Percentiles rank a stretch among this genome's conserved stretches.
phyloP scores from a whole-genome alignment of 192 early-diverging fungal genomes.

The Rhizophagus prolifer region DNA sequence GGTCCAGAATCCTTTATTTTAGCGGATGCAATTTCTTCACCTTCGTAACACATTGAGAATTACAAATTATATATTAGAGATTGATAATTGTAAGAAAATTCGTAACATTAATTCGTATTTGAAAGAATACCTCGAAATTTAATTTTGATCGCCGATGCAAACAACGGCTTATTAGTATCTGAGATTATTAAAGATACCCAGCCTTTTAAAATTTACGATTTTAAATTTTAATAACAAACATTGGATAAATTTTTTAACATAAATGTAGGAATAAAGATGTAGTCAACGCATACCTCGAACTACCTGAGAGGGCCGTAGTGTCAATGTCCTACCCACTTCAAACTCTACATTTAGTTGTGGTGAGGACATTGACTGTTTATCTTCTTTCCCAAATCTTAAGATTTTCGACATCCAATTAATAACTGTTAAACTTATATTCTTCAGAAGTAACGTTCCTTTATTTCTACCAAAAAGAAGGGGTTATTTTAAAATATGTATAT shows the following conservation, averaged over 20 bases:
- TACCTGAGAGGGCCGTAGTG: slow-evolving; percentile 8
- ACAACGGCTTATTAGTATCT: not conserved
- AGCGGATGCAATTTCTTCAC: not conserved
- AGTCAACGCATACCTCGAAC: slow-evolving; percentile 17
- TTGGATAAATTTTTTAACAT: not conserved
- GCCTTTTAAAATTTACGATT: not conserved
- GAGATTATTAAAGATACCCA: not conserved
- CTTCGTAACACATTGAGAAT: not conserved
- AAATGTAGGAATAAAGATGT: too few species aligned
- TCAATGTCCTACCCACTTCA: slow-evolving; percentile 12
- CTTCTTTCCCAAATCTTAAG: not conserved
- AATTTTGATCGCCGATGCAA: slow-evolving; percentile 7
- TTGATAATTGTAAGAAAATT: not conserved
- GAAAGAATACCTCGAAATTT: slow-evolving; percentile 4
- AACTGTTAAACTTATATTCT: not conserved
- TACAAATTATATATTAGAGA: not conserved
- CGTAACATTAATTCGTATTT: not conserved
- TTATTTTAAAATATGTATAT: too few species aligned
- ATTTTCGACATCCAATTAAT: not conserved
- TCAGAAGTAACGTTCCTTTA: too few species aligned
- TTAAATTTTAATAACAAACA: not conserved
- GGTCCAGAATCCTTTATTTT: not conserved
- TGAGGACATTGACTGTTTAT: not conserved
- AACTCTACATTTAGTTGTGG: slow-evolving; percentile 1
- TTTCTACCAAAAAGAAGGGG: too few species aligned